Evolutionary conservation across 768 basidiomycete species (phyloP), one percentile per base, ranked within the genome.

Genomic region (Cyclocybe aegerita): DNA sequence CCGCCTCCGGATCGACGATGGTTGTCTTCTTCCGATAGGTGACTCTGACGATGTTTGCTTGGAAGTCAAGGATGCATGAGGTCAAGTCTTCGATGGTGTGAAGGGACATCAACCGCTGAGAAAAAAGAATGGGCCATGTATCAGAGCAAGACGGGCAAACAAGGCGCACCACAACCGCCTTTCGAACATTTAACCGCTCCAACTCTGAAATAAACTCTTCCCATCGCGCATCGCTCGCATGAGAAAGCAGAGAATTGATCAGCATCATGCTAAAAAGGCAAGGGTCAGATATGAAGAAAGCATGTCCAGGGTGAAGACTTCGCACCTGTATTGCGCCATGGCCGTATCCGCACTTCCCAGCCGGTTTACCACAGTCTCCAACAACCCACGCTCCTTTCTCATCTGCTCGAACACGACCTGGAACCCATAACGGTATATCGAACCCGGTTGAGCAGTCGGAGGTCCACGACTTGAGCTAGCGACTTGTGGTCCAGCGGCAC

Each of bases 41-140:
- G 29, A 91, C 81, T 35, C 89, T 83, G 48, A 90, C 74, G 51
- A 93, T 80, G 66, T 91, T 92, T 23, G 88, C 85, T 71, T 94
- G 92, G 66, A 93, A 94, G 63, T 93, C 88, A 48, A 93, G 76
- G 41, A 94, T 86, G 50, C 85, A 86, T 0, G 90, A 93, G 6
- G 86, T 83, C 47, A 93, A 71, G 61, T 93, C 91, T 55, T 91
- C 89, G 43, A 84, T 81, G 29, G 83, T 86, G 57, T 90, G 87
- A 30, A 86, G 78, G 7, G 86, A 83, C 90, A 93, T 93, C 42
- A 93, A 76, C 49, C 85, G 83, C 90, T 93, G 58, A 12, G 29
- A 30, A 16, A 38, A 23, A 36, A 48, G 48, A 42, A 52, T 47
- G 30, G 49, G 29, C 36, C 30, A 29, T 15, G 16, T 16, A 14